phyloP scores from a whole-genome alignment of 306 rosid species.

The Corylus heterophylla region DNA sequence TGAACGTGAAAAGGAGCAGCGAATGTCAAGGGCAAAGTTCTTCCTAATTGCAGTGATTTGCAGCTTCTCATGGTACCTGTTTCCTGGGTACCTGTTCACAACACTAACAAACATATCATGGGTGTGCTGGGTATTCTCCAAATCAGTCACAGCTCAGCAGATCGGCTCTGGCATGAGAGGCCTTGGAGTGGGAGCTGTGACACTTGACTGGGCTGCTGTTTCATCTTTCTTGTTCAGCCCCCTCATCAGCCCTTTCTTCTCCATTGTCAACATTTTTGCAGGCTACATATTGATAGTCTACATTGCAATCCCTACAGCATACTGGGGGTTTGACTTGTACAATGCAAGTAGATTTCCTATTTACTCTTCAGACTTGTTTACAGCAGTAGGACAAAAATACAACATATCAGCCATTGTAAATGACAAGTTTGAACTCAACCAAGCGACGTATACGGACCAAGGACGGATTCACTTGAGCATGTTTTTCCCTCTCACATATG shows the following conservation, averaged over 20 bases:
- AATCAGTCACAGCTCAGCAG: constrained; percentile 73
- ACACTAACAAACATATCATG: constrained; percentile 76
- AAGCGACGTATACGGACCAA: constrained; percentile 44
- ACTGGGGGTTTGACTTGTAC: constrained; percentile 60
- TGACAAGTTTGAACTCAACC: constrained; percentile 54
- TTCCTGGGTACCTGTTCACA: constrained; percentile 74
- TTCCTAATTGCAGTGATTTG: constrained; percentile 64
- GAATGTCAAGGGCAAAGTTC: constrained; percentile 54
- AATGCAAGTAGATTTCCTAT: constrained; percentile 59
- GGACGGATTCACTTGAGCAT: constrained; percentile 62
- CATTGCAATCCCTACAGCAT: constrained; percentile 49
- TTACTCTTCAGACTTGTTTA: constrained; percentile 68
- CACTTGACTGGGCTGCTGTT: constrained; percentile 67
- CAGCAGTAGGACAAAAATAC: constrained; percentile 50
- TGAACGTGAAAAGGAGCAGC: constrained; percentile 47
- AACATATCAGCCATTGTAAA: constrained; percentile 59
- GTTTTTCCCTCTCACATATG: constrained; percentile 70
- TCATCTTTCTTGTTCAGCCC: constrained; percentile 78
- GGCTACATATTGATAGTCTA: constrained; percentile 54
- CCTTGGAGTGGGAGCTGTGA: constrained; percentile 64
- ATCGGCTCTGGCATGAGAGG: constrained; percentile 77
- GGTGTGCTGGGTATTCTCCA: constrained; percentile 74
- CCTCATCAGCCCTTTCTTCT: constrained; percentile 68
- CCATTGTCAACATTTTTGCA: constrained; percentile 57
- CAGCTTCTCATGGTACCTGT: constrained; percentile 65